Percentiles rank a stretch among this genome's conserved stretches.
Conservation (phyloP, 169 alveolate species). For the Eimeria maxima region DNA sequence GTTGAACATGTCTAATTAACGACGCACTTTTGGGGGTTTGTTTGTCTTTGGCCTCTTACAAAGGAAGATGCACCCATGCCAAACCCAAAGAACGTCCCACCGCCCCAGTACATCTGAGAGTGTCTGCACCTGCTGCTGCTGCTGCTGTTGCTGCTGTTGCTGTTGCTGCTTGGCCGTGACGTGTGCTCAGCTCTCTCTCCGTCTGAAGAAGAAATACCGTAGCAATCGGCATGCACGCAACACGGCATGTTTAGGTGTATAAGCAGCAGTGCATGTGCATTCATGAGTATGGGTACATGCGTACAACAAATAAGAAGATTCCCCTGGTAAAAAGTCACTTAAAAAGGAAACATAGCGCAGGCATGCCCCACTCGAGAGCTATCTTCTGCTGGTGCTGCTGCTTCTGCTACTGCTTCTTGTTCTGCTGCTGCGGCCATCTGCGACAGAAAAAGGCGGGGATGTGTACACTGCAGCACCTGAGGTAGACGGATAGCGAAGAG, state of each 20-base stretch:
- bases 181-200: neutral
- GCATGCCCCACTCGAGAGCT: neutral
- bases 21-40: constrained; percentile 4
- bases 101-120: constrained; percentile 65
- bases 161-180: constrained; percentile 19
- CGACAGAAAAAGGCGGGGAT: neutral
- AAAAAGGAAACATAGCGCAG: no score
- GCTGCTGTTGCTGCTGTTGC: constrained; percentile 60
- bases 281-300: neutral
- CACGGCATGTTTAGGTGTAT: neutral
- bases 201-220: neutral
- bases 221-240: neutral
- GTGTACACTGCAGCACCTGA: neutral
- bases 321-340: no score
- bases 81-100: constrained; percentile 43
- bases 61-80: constrained; percentile 51
- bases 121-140: constrained; percentile 60
- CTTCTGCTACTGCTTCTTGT: no score
- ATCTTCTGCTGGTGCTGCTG: neutral
- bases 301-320: no score
- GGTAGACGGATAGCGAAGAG: constrained; percentile 7
- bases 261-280: neutral
- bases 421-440: constrained; percentile 2
- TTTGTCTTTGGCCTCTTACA: constrained; percentile 39
- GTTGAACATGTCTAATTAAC: no score